phyloP scores from a whole-genome alignment of 208 protist species.

The Herpetomonas samuelpessoai region DNA sequence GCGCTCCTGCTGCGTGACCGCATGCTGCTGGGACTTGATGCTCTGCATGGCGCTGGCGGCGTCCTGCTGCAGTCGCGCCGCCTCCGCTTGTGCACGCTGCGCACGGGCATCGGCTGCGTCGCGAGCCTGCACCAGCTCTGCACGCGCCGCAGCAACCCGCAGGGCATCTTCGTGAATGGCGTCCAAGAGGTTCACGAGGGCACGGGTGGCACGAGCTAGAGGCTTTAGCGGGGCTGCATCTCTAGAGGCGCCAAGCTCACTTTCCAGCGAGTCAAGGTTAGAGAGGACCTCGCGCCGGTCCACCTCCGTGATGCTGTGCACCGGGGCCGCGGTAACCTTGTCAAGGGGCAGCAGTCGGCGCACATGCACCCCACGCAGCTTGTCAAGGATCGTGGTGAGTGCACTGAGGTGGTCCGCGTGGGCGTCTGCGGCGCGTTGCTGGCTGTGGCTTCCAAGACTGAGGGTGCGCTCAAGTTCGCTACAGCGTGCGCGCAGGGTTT shows the following conservation, averaged over 20 bases:
- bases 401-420: background rate
- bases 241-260: background rate
- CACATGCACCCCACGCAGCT: background rate
- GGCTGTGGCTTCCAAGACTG: slow-evolving; percentile 7
- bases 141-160: slow-evolving; percentile 8
- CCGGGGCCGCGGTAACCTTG: background rate
- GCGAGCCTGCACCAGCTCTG: background rate
- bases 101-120: background rate
- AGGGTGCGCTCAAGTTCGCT: slow-evolving; percentile 12
- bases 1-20: background rate
- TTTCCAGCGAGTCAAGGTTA: background rate
- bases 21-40: background rate
- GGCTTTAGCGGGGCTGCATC: background rate
- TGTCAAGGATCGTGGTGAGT: background rate
- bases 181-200: slow-evolving; percentile 10
- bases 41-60: slow-evolving; percentile 7
- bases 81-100: background rate
- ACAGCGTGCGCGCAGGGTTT: slow-evolving; percentile 1
- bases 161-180: slow-evolving; percentile 17
- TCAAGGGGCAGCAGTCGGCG: background rate
- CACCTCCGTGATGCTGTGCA: background rate
- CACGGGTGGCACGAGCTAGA: slow-evolving; percentile 1
- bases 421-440: background rate
- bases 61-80: background rate
- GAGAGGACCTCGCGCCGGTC: background rate